Base-by-base conservation (phyloP, 2,329 filamentous ascomycete genomes). In the Cephalotrichum gorgonifer region DNA sequence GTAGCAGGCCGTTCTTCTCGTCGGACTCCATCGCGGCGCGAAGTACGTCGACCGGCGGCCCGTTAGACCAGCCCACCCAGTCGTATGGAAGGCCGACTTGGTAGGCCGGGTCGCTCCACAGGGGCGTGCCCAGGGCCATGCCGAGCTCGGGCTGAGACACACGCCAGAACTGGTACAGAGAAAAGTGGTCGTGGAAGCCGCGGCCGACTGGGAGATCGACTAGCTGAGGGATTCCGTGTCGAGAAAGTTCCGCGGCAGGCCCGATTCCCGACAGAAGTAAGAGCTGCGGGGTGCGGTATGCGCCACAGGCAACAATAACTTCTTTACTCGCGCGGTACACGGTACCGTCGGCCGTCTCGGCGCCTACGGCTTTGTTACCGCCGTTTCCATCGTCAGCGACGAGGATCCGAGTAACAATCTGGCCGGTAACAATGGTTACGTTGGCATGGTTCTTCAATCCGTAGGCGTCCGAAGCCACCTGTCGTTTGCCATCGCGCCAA, bases 251-350 rank as follows among this genome's bases (percentile, higher is more conserved):
- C 11, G 12, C 11, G 4, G 71, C 51, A 35, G 55, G 54, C 8
- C 54, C 67, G 44, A 70, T 60, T 3, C 66, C 66, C 15, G 63
- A 66, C 5, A 66, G 56, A 54, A 69, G 62, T 3, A 68, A 56
- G 20, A 70, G 55, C 12, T 65, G 58, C 11, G 66, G 65, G 1
- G 62, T 62, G 25, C 63, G 62, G 51, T 65, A 63, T 3, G 61
- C 55, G 4, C 65, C 66, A 2, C 60, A 64, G 6, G 62, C 60
- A 4, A 69, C 44, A 39, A 68, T 64, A 2, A 66, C 59, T 48
- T 69, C 65, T 12, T 57, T 56, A 3, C 52, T 55, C 11, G 52
- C 59, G 43, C 54, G 63, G 63, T 38, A 9, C n/a, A 15, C 46
- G 43, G 41, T 54, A 44, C 61, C 58, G 23, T 57, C 60, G 50